Base-by-base conservation (phyloP, 176 grass and related monocot genomes). In the Chloris gayana region DNA sequence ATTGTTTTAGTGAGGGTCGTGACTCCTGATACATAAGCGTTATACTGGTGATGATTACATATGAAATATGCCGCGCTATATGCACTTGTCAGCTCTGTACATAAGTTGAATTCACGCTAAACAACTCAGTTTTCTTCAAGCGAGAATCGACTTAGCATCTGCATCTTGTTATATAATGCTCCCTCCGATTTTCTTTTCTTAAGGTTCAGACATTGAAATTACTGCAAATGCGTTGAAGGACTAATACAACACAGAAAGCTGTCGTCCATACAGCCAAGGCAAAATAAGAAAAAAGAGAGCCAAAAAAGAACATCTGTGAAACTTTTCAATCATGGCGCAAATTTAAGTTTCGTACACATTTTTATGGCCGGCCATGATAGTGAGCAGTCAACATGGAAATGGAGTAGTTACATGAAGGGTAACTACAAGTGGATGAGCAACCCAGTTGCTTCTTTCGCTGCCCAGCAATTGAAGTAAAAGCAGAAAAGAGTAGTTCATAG, bases 341-440 rank as follows among this genome's bases (percentile, higher is more conserved):
- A 47, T 62, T 82, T 19, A 80, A 41, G 64, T 45, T 35, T 6
- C 44, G 13, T 8, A 39, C 18, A 32, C 4, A 19, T n/a, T 26
- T 26, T 64, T 19, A 27, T 21, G 46, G 22, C 33, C 13, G 13
- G 73, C 22, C 31, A 50, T 73, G 44, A 59, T 59, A 63, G 4
- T 53, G 41, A 51, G n/a, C 12, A 76, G 42, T 50, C 78, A 49
- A 75, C 38, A 50, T 57, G 60, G 26, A 61, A n/a, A n/a, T n/a
- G 24, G n/a, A 54, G n/a, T 35, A 56, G 70, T 14, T 74, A 75
- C 74, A 59, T n/a, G n/a, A n/a, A n/a, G n/a, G n/a, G n/a, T n/a
- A n/a, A n/a, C n/a, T n/a, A n/a, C n/a, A n/a, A n/a, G n/a, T 58
- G 59, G 58, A 73, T 14, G 45, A 22, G 62, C 56, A 78, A 31